Conservation (phyloP, 2,329 filamentous ascomycete genomes). For the Xylaria sp. region DNA sequence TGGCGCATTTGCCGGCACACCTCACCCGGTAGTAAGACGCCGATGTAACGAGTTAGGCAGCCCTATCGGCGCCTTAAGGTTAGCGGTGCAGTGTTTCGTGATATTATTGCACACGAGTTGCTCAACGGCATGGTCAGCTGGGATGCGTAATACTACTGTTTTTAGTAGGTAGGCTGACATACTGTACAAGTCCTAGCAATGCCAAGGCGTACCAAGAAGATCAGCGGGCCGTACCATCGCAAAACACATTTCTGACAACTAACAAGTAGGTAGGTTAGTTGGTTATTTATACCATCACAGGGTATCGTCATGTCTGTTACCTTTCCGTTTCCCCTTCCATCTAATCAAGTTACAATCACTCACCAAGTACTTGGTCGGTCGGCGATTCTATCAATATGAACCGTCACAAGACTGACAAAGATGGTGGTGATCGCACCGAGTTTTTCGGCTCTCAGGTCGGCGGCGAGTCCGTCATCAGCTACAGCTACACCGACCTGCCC, state of each 20-base stretch:
- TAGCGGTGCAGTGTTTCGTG: too few relatives aligned
- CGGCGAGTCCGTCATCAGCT: slow-evolving; percentile 66
- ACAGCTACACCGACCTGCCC: slow-evolving; percentile 68
- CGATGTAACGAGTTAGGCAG: too few relatives aligned
- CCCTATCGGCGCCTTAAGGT: too few relatives aligned
- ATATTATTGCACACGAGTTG: too few relatives aligned
- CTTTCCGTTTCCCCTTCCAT: neutral
- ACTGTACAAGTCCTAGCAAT: slow-evolving; percentile 6
- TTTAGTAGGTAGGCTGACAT: slow-evolving; percentile 21
- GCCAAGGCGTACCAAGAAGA: slow-evolving; percentile 18
- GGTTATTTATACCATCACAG: slow-evolving; percentile 2
- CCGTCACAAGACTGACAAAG: slow-evolving; percentile 22
- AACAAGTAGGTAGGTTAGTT: neutral
- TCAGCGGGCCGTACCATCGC: neutral
- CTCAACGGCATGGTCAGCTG: slow-evolving; percentile 16
- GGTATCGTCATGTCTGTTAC: neutral
- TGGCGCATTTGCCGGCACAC: slow-evolving; percentile 2
- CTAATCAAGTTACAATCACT: neutral
- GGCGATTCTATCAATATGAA: slow-evolving; percentile 8
- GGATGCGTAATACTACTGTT: neutral
- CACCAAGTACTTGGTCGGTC: neutral
- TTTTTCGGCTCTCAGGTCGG: slow-evolving; percentile 70
- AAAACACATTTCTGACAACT: neutral
- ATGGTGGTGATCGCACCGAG: slow-evolving; percentile 51
- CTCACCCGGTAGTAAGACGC: neutral